Conservation (phyloP, 345 rosid species). For the Moricandia arvensis region DNA sequence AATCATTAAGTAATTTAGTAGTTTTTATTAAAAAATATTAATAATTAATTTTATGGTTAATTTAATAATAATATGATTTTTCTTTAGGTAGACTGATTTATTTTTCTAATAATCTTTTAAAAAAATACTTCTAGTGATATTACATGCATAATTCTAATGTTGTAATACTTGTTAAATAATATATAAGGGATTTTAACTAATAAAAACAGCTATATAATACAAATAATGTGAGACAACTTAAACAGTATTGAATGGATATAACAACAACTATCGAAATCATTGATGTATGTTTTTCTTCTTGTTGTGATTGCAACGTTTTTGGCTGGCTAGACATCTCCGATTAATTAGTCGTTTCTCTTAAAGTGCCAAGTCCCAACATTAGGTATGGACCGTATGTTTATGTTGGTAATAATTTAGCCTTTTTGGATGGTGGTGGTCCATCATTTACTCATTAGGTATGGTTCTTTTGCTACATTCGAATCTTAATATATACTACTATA, state of each 20-base stretch:
- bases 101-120: too few relatives aligned
- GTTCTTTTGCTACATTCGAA: constrained; percentile 18
- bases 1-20: too few relatives aligned
- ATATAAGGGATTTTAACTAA: background rate
- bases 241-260: background rate
- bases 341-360: background rate
- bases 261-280: background rate
- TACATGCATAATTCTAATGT: too few relatives aligned
- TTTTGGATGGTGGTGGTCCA: constrained; percentile 19
- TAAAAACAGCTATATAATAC: background rate
- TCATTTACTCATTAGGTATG: constrained; percentile 15
- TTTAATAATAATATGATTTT: too few relatives aligned
- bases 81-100: too few relatives aligned
- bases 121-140: too few relatives aligned
- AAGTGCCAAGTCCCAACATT: background rate
- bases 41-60: too few relatives aligned
- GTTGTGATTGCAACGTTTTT: background rate
- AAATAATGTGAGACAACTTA: background rate
- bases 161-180: too few relatives aligned
- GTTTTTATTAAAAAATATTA: too few relatives aligned
- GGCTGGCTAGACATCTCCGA: background rate
- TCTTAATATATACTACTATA: background rate
- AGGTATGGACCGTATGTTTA: background rate
- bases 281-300: background rate
- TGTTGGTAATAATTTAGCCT: constrained; percentile 18